Evolutionary conservation across 176 grass and related monocot species (phyloP).

Genomic region (Ensete ventricosum): DNA sequence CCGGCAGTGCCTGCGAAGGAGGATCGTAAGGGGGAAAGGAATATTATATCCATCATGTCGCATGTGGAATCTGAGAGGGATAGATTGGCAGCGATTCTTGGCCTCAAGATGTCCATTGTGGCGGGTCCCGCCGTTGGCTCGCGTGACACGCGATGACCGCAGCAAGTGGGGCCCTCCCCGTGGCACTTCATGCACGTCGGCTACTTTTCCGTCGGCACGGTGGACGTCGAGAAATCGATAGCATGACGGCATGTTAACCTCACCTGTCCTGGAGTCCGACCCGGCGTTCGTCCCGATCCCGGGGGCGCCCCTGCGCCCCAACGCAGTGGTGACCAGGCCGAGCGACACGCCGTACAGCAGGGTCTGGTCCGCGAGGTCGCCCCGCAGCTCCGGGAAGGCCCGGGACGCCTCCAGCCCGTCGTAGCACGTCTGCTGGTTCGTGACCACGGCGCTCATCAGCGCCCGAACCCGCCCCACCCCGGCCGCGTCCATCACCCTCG

Average conservation of each 20-base stretch:
- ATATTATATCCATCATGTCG: no score
- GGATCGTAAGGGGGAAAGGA: no score
- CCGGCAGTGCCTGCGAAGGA: neutral
- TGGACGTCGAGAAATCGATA: neutral
- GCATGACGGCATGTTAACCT: no score
- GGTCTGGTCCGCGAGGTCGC: slow-evolving; percentile 16
- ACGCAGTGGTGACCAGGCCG: slow-evolving; percentile 4
- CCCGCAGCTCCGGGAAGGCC: slow-evolving; percentile 12
- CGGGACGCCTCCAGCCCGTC: slow-evolving; percentile 16
- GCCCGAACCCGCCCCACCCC: slow-evolving; percentile 9
- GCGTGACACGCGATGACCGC: no score
- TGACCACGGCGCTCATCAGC: slow-evolving; percentile 25
- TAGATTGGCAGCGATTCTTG: no score
- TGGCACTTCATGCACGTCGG: neutral
- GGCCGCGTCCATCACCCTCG: slow-evolving; percentile 1
- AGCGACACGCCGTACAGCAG: slow-evolving; percentile 26
- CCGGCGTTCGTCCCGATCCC: neutral
- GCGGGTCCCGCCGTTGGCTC: no score
- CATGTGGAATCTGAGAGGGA: no score
- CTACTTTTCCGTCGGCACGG: neutral
- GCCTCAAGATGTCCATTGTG: no score
- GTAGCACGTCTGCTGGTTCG: slow-evolving; percentile 20
- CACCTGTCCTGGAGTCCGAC: neutral
- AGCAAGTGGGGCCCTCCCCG: neutral
- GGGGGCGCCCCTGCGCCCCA: neutral